These are phyloP conservation scores for Clitoria ternatea DNA, from an alignment of 306 rosid genomes.

Conservation along the genomic window DNA sequence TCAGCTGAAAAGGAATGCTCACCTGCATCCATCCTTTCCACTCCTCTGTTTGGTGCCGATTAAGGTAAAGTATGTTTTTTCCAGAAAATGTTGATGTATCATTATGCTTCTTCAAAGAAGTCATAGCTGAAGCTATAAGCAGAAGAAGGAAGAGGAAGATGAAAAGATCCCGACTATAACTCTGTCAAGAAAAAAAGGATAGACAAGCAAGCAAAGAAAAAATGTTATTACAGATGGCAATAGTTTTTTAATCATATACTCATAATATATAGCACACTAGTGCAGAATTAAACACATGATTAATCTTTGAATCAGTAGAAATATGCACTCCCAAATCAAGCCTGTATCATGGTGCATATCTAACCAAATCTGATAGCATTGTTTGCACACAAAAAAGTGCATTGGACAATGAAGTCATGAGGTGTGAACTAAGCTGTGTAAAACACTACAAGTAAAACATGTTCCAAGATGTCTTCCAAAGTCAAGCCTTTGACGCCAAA, in stretches of 20 bases:
- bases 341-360: background rate
- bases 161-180: conserved; percentile 90
- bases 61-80: conserved; percentile 80
- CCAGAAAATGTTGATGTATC: conserved; percentile 81
- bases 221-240: conserved; percentile 13
- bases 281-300: background rate
- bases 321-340: conserved; percentile 13
- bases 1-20: conserved; percentile 33
- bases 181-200: conserved; percentile 45
- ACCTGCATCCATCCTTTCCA: conserved; percentile 99
- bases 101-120: conserved; percentile 87
- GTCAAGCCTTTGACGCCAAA: background rate
- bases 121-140: conserved; percentile 85
- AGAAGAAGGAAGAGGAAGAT: conserved; percentile 85
- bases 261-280: conserved; percentile 2
- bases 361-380: background rate
- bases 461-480: conserved; percentile 9
- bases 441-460: background rate
- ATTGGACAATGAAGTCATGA: background rate
- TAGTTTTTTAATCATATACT: background rate
- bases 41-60: conserved; percentile 97
- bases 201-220: conserved; percentile 18
- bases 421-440: background rate
- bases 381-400: conserved; percentile 1
- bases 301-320: conserved; percentile 3